Conservation (phyloP, 345 rosid genomes). For the Salix dunnii region DNA sequence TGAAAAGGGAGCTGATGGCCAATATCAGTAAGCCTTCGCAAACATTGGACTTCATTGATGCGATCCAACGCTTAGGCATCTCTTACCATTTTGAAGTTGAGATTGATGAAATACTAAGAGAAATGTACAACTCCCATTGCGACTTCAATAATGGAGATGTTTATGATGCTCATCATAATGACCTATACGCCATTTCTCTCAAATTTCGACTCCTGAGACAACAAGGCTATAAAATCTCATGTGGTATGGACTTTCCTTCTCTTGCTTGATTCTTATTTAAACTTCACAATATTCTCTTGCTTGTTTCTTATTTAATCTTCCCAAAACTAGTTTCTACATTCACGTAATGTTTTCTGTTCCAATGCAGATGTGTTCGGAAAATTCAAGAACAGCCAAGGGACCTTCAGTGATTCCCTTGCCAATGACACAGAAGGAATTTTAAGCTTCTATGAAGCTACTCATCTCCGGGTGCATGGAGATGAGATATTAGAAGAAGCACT, state of each 20-base stretch:
- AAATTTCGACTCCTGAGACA: conserved; percentile 29
- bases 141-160: neutral
- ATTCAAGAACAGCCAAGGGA: conserved; percentile 24
- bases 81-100: conserved; percentile 46
- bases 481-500: conserved; percentile 21
- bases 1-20: conserved; percentile 18
- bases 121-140: neutral
- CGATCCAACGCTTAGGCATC: conserved; percentile 41
- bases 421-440: conserved; percentile 12
- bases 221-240: conserved; percentile 9
- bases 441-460: conserved; percentile 22
- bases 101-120: conserved; percentile 22
- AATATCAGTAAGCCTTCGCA: neutral
- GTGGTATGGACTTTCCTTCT: neutral
- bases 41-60: conserved; percentile 28
- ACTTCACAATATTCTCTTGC: neutral
- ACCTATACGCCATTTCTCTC: conserved; percentile 13
- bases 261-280: no score
- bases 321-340: neutral
- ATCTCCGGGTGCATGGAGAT: conserved; percentile 21
- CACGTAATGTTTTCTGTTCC: neutral
- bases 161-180: neutral
- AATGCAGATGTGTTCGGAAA: conserved; percentile 29
- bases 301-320: neutral
- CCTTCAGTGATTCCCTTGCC: conserved; percentile 3